Evolutionary conservation across 225 moss, liverwort and hornwort species (phyloP).

Genomic region (Ulota crispa): DNA sequence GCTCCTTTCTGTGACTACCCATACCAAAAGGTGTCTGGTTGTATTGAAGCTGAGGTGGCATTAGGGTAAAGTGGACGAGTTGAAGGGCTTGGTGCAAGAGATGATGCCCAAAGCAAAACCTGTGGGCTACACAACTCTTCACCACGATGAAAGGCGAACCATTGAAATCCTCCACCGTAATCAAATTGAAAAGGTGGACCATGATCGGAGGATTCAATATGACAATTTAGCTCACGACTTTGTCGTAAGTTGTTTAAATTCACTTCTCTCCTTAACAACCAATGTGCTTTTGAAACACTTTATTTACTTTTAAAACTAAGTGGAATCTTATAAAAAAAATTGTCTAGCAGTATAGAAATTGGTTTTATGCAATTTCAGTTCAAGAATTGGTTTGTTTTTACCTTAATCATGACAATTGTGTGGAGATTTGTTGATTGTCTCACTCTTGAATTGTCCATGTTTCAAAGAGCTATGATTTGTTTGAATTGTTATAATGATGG

Average conservation of each 20-base stretch:
- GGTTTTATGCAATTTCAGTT: no score
- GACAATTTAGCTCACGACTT: constrained; percentile 37
- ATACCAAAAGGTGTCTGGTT: constrained; percentile 14
- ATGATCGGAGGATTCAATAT: constrained; percentile 20
- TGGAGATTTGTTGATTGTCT: background rate
- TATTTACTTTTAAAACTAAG: no score
- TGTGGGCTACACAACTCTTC: constrained; percentile 13
- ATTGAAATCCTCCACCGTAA: constrained; percentile 41
- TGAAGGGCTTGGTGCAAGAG: constrained; percentile 32
- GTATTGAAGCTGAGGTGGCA: constrained; percentile 19
- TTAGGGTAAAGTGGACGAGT: constrained; percentile 37
- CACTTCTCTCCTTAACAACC: background rate
- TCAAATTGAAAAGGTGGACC: constrained; percentile 32
- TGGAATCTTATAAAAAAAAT: no score
- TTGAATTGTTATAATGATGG: background rate
- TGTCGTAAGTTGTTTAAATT: background rate
- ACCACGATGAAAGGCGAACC: constrained; percentile 26
- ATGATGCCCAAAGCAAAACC: constrained; percentile 35
- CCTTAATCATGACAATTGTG: background rate
- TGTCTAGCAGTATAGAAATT: no score
- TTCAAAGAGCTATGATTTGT: background rate
- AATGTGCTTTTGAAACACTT: background rate
- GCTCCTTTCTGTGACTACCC: background rate
- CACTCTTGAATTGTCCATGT: background rate
- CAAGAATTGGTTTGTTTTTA: background rate